Percentiles rank a stretch among this genome's conserved stretches.
Evolutionary conservation across 2,329 filamentous ascomycete genomes (phyloP).

Genomic region (Fusarium virguliforme): DNA sequence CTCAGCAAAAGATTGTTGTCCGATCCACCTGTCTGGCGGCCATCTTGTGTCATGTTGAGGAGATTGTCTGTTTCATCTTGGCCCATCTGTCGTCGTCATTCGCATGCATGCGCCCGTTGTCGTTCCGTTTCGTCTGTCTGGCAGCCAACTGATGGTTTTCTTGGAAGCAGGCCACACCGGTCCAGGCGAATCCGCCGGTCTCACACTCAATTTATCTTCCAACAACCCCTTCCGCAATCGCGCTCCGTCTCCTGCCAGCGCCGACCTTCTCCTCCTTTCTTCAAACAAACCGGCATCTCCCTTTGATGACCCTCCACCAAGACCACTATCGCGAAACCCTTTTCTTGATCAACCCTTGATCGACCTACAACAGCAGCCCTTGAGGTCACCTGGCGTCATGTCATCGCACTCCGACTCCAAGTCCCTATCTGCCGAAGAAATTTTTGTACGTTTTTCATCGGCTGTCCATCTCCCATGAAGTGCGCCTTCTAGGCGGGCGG

Average conservation of each 20-base stretch:
- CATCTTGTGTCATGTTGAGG: conserved; percentile 54
- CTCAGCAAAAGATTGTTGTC: conserved; percentile 41
- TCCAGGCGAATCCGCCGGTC: conserved; percentile 56
- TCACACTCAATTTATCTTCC: conserved; percentile 80
- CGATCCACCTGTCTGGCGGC: conserved; percentile 51
- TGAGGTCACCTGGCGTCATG: conserved; percentile 67
- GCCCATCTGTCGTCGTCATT: conserved; percentile 52
- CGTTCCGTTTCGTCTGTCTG: conserved; percentile 47
- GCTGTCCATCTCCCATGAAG: neutral
- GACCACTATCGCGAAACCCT: conserved; percentile 81
- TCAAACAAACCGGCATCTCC: conserved; percentile 67
- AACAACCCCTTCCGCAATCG: conserved; percentile 88
- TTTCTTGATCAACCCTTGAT: conserved; percentile 74
- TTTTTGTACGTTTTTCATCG: conserved; percentile 77
- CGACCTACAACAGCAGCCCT: conserved; percentile 54
- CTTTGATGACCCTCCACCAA: conserved; percentile 72
- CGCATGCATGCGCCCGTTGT: conserved; percentile 51
- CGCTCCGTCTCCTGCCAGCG: conserved; percentile 71
- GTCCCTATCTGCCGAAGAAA: conserved; percentile 74
- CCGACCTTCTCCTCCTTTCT: conserved; percentile 54
- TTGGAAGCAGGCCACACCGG: conserved; percentile 49
- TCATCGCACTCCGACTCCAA: conserved; percentile 63
- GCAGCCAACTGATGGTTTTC: conserved; percentile 47
- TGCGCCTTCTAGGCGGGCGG: neutral
- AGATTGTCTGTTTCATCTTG: conserved; percentile 54